Evolutionary conservation across 768 basidiomycete species (phyloP).

Genomic region (Mycena polygramma): DNA sequence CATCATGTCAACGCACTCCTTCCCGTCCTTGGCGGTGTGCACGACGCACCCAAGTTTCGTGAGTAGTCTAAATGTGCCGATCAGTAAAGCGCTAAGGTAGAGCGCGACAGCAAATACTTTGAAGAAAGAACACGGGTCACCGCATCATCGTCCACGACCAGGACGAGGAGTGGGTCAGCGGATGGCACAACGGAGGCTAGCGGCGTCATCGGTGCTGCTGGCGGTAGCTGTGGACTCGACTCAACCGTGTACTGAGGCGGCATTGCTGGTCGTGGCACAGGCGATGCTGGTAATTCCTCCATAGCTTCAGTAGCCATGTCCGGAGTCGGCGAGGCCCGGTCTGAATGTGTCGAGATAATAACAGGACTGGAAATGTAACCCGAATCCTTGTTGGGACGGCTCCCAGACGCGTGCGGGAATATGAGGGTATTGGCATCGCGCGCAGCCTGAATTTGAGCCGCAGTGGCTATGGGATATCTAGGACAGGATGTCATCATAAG

Average conservation of each 20-base stretch:
- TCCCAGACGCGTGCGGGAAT: not conserved
- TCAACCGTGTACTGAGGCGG: conserved; percentile 11
- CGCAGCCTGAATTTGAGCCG: conserved; percentile 21
- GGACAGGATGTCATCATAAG: not conserved
- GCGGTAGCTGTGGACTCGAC: not conserved
- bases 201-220: conserved; percentile 25
- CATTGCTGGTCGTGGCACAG: conserved; percentile 10
- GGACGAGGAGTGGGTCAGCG: conserved; percentile 39
- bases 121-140: conserved; percentile 47
- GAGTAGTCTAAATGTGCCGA: conserved; percentile 42
- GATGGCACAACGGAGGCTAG: conserved; percentile 10
- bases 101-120: not conserved
- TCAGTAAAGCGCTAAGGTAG: not conserved
- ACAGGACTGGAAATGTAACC: conserved; percentile 8
- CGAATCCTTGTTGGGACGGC: conserved; percentile 1
- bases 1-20: conserved; percentile 50
- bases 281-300: not conserved
- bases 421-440: conserved; percentile 29
- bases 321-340: not conserved
- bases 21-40: conserved; percentile 53
- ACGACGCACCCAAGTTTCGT: conserved; percentile 53
- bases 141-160: conserved; percentile 52
- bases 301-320: not conserved
- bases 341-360: no score
- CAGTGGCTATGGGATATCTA: conserved; percentile 32